These are phyloP conservation scores for Barnettozyma botsteinii DNA, from an alignment of 805 yeast species.

Conservation along the genomic window DNA sequence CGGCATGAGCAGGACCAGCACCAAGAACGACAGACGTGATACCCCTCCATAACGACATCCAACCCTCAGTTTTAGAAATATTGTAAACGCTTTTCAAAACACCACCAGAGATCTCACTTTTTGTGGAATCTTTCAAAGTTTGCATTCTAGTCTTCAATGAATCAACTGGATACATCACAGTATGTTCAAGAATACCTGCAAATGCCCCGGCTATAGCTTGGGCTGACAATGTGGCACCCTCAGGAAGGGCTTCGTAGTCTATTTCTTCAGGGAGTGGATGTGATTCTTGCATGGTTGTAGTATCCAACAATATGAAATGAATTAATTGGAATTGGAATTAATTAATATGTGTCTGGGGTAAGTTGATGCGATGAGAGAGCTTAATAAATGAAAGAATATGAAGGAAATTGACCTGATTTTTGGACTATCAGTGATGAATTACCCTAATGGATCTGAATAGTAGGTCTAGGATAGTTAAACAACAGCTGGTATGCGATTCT, in stretches of 20 bases:
- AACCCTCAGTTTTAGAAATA: conserved; percentile 82
- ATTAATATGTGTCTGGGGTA: no score
- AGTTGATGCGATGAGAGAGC: no score
- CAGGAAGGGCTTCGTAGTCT: conserved; percentile 91
- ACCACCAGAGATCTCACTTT: conserved; percentile 5
- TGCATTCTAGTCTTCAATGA: conserved; percentile 95
- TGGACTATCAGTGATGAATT: no score
- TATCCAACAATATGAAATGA: no score
- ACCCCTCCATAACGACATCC: conserved; percentile 87
- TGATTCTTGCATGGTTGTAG: conserved; percentile 8
- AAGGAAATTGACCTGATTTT: no score
- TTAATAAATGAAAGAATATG: no score
- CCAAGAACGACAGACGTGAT: conserved; percentile 87
- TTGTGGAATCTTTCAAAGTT: conserved; percentile 19
- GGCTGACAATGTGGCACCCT: conserved; percentile 72
- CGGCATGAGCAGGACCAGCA: conserved; percentile 98
- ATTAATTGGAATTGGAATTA: no score
- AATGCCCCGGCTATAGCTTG: conserved; percentile 91
- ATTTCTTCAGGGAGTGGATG: conserved; percentile 37
- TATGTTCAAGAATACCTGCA: conserved; percentile 97
- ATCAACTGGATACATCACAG: conserved; percentile 95
- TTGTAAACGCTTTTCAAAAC: conserved; percentile 56
- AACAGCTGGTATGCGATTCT: no score
- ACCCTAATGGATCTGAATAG: no score
- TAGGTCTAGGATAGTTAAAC: no score